A percentile compares a stretch with the other conserved stretches of the same genome.
Conservation (phyloP, 2,329 filamentous ascomycete genomes). For the Colletotrichum sp. region DNA sequence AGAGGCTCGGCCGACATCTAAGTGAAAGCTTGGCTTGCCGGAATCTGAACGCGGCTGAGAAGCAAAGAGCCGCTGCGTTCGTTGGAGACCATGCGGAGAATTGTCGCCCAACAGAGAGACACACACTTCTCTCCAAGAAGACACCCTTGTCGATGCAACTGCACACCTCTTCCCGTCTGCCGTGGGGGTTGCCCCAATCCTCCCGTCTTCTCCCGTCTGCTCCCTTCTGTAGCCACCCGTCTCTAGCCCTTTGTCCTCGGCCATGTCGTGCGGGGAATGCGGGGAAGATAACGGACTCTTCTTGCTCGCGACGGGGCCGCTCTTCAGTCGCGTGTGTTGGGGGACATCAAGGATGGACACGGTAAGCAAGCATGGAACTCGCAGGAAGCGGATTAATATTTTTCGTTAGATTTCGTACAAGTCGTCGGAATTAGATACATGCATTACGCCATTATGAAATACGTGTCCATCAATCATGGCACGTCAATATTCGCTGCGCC, state of each 20-base stretch:
- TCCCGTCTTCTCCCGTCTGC: background rate
- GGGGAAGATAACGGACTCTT: constrained; percentile 4
- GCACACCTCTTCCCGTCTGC: background rate
- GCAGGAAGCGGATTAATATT: background rate
- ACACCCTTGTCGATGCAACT: background rate
- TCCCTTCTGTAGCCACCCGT: background rate
- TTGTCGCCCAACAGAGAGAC: too few species aligned
- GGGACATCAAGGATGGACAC: background rate
- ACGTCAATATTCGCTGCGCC: background rate
- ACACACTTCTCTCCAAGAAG: background rate
- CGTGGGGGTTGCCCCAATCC: background rate
- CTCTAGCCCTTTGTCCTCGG: background rate
- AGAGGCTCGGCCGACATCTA: background rate
- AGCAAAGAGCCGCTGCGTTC: background rate
- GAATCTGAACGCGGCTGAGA: background rate
- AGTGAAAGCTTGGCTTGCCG: background rate
- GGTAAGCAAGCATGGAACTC: background rate
- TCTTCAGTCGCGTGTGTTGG: background rate
- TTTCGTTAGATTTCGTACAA: constrained; percentile 7
- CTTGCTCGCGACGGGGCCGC: background rate
- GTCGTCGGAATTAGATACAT: constrained; percentile 16
- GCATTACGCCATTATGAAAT: constrained; percentile 11
- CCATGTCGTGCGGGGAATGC: background rate
- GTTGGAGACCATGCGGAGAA: constrained; percentile 1
- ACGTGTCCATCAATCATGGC: background rate